Conservation (phyloP, 768 basidiomycete genomes). For the Pleurotus sapidus region DNA sequence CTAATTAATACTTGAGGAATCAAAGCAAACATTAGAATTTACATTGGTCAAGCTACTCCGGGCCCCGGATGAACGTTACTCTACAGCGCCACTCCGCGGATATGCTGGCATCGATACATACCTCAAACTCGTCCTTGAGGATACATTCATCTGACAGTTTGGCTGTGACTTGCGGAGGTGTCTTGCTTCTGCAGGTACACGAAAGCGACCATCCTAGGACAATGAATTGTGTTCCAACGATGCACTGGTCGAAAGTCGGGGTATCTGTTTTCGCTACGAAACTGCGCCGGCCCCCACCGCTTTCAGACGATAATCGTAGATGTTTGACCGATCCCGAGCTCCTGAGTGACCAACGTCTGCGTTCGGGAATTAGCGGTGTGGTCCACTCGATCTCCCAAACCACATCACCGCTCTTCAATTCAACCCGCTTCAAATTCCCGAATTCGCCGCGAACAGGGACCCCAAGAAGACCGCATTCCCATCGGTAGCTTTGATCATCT, state of each 20-base stretch:
- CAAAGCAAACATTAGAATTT: no score
- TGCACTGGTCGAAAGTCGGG: background rate
- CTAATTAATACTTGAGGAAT: no score
- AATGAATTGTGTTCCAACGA: background rate
- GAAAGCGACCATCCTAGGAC: background rate
- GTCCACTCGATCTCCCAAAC: background rate
- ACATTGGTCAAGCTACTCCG: no score
- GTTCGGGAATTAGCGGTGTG: no score
- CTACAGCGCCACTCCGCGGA: background rate
- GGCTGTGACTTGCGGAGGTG: background rate
- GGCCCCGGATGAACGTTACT: background rate
- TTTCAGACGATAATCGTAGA: no score
- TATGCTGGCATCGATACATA: background rate
- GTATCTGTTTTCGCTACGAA: background rate
- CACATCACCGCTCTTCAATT: background rate
- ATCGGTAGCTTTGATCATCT: background rate
- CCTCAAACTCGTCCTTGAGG: background rate
- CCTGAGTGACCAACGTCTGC: no score
- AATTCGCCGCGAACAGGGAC: no score
- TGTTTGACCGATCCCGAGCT: no score
- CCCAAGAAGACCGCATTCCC: slow-evolving; percentile 1
- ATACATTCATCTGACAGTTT: background rate
- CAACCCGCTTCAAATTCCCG: background rate
- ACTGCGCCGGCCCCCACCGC: background rate
- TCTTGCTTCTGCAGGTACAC: background rate